Evolutionary conservation across 192 early-diverging fungal species (phyloP), one percentile per base, ranked within the genome.

Genomic region (Umbelopsis ramanniana): DNA sequence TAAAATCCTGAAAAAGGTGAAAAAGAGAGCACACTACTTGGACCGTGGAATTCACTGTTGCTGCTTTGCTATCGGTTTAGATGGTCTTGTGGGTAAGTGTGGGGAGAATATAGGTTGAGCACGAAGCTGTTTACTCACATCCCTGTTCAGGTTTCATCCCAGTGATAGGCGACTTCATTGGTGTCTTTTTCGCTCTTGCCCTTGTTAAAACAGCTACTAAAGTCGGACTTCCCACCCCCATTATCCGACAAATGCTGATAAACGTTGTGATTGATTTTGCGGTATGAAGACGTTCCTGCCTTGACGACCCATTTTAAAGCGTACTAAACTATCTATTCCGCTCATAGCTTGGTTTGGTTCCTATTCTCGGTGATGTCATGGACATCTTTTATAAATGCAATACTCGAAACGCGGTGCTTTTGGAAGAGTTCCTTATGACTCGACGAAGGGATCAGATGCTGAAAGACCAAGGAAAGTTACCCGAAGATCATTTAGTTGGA

Each of bases 351-450:
- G 81, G 83, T 1, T 10, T 85, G 19, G 47, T 81, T 26, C 83
- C 83, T 19, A 15, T 85, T 12, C 1, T 82, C 12, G 83, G 83
- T 17, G 83, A 85, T 47, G 3, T 82, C 11, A 38, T 38, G 14
- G 83, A 85, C 50, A 80, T 80, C 38, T 52, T 85, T 50, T 85
- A 76, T 69, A 85, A 82, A 67, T 73, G 73, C 0, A 85, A 85
- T 54, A 69, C 73, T 66, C 79, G 68, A 52, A 85, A 85, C 67
- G 81, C 81, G 50, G 75, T 76, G 23, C 45, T 82, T 8, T 76
- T 85, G 48, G 78, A 85, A 33, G 74, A 70, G 21, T 85, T 45
- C 52, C 55, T 85, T 19, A 55, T 71, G 52, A 71, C 69, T 12
- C 50, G 69, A 26, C 69, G 50, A 23, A 52, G 69, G 24, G 69